Evolutionary conservation across 208 protist genomes (phyloP).

Genomic region (Acanthamoeba royreba): DNA sequence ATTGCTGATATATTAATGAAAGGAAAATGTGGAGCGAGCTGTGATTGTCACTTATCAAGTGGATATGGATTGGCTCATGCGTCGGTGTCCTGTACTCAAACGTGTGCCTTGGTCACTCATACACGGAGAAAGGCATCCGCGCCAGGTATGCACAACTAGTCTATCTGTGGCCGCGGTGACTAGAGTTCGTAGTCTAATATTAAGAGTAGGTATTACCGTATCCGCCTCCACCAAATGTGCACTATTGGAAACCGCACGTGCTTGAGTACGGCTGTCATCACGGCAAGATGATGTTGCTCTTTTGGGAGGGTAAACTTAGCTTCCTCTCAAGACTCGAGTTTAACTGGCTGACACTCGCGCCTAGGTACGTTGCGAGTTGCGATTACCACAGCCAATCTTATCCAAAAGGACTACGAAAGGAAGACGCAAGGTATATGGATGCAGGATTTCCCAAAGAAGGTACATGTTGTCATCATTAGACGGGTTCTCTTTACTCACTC

Average conservation of each 20-base stretch:
- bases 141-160: no score
- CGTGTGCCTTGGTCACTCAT: not conserved
- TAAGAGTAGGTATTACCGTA: not conserved
- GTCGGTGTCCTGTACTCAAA: not conserved
- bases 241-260: not conserved
- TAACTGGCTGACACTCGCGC: no score
- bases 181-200: no score
- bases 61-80: not conserved
- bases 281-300: conserved; percentile 35
- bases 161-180: no score
- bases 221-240: not conserved
- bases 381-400: conserved; percentile 37
- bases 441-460: not conserved
- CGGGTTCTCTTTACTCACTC: no score
- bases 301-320: not conserved
- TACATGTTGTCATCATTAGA: no score
- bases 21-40: not conserved
- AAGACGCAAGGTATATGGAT: conserved; percentile 19
- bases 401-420: conserved; percentile 6
- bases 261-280: not conserved
- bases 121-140: not conserved
- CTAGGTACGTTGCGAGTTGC: not conserved
- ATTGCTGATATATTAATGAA: no score
- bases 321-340: no score
- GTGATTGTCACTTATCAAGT: not conserved